Evolutionary conservation across 768 basidiomycete species (phyloP), one percentile per base, ranked within the genome.

Genomic region (Suillus cothurnatus): DNA sequence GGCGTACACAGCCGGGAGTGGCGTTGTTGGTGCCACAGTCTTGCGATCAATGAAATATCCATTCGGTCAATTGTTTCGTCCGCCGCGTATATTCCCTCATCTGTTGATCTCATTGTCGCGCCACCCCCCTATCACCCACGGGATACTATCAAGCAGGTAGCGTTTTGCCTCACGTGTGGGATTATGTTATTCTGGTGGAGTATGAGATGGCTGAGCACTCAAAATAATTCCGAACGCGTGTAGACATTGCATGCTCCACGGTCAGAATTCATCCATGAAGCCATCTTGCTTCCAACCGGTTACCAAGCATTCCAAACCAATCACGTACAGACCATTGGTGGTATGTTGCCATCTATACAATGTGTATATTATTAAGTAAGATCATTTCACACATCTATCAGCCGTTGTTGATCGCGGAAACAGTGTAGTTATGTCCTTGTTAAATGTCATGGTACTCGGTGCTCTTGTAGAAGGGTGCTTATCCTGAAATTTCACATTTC

Each of bases 101-200:
- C 26, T n/a, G 15, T 53, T 41, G 5, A 34, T 31, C 26, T 61
- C 17, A 23, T 26, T 14, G 56, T 63, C 39, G 62, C 52, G 38
- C 62, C 62, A 59, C 62, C 19, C 23, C 58, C 38, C 56, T 63
- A 63, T 63, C 36, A 15, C 21, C 34, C 28, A 28, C 26, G 15
- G 36, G 50, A 36, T 57, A n/a, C 26, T 57, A 56, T 34, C 32
- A 36, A 32, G 49, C 34, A 62, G n/a, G 31, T 9, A 58, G 34
- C 39, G 31, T 60, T 57, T 62, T 56, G 14, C 69, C 73, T 4
- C 67, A 81, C 61, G 69, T 74, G n/a, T 81, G 76, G 0, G 71
- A 77, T 41, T 78, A 67, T 62, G 75, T 77, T 9, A 58, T 73
- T 9, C 71, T 71, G 6, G 64, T 39, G 5, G 61, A 61, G 17